Conservation (phyloP, 2,329 filamentous ascomycete species). For the Diaporthe batatas region DNA sequence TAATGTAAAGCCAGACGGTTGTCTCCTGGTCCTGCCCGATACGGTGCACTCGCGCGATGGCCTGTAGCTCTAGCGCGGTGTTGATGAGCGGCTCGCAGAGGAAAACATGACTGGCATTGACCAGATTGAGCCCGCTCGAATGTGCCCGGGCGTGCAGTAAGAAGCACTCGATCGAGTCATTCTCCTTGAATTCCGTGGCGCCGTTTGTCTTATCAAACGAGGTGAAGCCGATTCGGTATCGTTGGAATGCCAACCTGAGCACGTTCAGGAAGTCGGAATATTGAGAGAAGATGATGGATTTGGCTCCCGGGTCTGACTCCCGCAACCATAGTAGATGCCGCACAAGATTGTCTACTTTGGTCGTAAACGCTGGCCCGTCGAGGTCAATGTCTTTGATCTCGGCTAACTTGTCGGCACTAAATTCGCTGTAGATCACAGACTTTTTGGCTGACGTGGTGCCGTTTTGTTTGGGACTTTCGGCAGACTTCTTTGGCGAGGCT, state of each 20-base stretch:
- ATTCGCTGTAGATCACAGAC: constrained; percentile 79
- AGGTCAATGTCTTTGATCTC: constrained; percentile 89
- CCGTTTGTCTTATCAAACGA: constrained; percentile 78
- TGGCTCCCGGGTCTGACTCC: constrained; percentile 85
- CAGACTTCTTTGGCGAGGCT: constrained; percentile 46
- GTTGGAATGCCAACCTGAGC: constrained; percentile 76
- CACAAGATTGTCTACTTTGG: constrained; percentile 87
- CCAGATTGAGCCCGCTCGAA: constrained; percentile 88
- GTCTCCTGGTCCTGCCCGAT: constrained; percentile 92
- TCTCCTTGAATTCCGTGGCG: constrained; percentile 80
- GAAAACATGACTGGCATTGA: constrained; percentile 94
- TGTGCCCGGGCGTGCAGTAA: constrained; percentile 91
- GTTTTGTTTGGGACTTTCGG: constrained; percentile 38
- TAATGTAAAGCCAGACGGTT: constrained; percentile 94
- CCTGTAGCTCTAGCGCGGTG: constrained; percentile 92
- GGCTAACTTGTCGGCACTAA: constrained; percentile 77
- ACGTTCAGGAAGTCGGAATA: constrained; percentile 82
- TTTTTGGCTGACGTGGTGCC: constrained; percentile 47
- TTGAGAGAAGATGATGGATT: constrained; percentile 95
- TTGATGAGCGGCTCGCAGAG: constrained; percentile 95
- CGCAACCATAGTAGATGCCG: constrained; percentile 90
- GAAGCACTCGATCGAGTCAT: constrained; percentile 83
- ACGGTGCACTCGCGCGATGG: constrained; percentile 92
- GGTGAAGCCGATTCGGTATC: constrained; percentile 79
- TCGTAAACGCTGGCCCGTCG: constrained; percentile 80